phyloP scores from a whole-genome alignment of 768 basidiomycete genomes.

The Tephrocybe sp. region DNA sequence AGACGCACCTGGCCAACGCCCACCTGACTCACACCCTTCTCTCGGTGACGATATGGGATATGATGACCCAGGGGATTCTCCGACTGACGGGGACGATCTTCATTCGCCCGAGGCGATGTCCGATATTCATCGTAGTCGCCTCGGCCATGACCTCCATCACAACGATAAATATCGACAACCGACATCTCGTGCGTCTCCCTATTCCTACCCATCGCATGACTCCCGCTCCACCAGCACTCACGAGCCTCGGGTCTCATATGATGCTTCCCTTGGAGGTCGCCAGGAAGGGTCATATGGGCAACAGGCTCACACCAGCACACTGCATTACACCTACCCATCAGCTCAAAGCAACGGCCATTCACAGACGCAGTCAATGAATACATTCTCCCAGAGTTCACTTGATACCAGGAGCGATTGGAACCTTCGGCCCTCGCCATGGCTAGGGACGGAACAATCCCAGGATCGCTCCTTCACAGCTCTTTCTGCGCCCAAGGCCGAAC shows the following conservation, averaged over 20 bases:
- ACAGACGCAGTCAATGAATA: conserved; percentile 6
- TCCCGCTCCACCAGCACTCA: conserved; percentile 3
- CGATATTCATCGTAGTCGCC: conserved; percentile 25
- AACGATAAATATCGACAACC: conserved; percentile 25
- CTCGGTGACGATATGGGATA: conserved; percentile 32
- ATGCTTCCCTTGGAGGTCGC: neutral
- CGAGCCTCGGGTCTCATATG: conserved; percentile 7
- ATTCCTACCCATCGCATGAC: conserved; percentile 11
- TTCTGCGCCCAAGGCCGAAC: conserved; percentile 4
- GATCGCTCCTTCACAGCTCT: conserved; percentile 4
- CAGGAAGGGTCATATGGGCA: conserved; percentile 5
- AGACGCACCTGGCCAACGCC: conserved; percentile 27
- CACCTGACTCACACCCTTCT: conserved; percentile 28
- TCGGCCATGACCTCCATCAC: conserved; percentile 25
- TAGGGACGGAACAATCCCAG: conserved; percentile 9
- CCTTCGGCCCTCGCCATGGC: conserved; percentile 14
- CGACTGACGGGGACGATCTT: conserved; percentile 34
- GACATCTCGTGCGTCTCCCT: conserved; percentile 24
- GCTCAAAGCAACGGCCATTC: conserved; percentile 8
- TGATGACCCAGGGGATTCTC: conserved; percentile 36
- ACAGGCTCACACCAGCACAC: too few species aligned
- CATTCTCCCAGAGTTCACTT: conserved; percentile 8
- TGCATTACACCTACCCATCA: conserved; percentile 8
- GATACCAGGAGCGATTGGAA: conserved; percentile 10
- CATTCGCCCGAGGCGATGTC: conserved; percentile 21